phyloP scores from a whole-genome alignment of 495 filamentous ascomycete species.

The Recurvomyces mirabilis region DNA sequence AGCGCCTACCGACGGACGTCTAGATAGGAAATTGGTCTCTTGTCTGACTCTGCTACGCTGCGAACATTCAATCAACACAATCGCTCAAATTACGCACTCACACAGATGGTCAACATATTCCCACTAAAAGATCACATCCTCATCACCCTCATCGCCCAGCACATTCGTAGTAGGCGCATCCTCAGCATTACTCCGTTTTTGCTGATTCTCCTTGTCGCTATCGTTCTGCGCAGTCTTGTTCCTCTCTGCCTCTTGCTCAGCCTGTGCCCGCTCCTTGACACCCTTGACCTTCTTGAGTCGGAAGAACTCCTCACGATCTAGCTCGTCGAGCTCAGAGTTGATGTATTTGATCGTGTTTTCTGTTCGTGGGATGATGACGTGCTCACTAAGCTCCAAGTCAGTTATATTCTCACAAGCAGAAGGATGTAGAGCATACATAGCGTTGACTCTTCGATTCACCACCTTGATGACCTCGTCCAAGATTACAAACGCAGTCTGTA shows the following conservation, averaged over 20 bases:
- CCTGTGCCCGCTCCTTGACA: constrained; percentile 82
- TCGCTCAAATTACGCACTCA: too few relatives aligned
- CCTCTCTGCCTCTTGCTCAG: constrained; percentile 49
- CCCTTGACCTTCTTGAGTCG: constrained; percentile 94
- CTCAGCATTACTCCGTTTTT: constrained; percentile 31
- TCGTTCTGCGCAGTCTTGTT: constrained; percentile 33
- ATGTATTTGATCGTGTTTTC: constrained; percentile 99
- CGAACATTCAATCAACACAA: too few relatives aligned
- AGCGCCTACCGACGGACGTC: too few relatives aligned
- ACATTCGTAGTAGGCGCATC: constrained; percentile 44
- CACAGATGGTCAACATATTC: too few relatives aligned
- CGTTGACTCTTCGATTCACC: constrained; percentile 95
- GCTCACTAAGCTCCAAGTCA: too few relatives aligned
- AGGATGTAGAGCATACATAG: constrained; percentile 76
- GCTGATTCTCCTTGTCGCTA: constrained; percentile 37
- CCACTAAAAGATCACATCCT: constrained; percentile 97
- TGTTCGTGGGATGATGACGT: constrained; percentile 95
- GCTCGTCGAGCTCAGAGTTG: constrained; percentile 95
- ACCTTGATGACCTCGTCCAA: constrained; percentile 99
- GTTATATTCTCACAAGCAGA: too few relatives aligned
- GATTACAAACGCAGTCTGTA: constrained; percentile 97
- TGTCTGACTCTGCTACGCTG: too few relatives aligned
- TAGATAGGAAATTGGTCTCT: too few relatives aligned
- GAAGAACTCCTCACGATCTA: constrained; percentile 98
- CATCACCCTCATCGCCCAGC: constrained; percentile 74